These are phyloP conservation scores for Nakazawaea ambrosiae DNA, from an alignment of 805 yeast genomes.

Conservation along the genomic window DNA sequence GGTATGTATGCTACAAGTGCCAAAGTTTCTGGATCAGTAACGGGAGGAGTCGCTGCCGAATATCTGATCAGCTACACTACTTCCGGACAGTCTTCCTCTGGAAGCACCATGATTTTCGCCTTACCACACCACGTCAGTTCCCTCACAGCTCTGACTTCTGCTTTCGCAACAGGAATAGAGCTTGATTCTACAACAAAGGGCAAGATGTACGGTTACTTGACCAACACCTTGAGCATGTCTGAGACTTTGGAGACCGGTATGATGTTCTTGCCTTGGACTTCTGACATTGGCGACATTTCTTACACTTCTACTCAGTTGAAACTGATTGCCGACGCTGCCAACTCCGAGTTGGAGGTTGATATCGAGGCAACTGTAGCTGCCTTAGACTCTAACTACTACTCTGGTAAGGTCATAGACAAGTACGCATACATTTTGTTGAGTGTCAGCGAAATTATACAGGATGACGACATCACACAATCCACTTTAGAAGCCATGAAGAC, in stretches of 20 bases:
- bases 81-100: conserved; percentile 40
- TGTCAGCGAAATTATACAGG: conserved; percentile 37
- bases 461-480: conserved; percentile 38
- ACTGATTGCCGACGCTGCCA: conserved; percentile 37
- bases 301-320: conserved; percentile 39
- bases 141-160: conserved; percentile 25
- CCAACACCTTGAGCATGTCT: conserved; percentile 28
- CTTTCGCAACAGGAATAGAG: conserved; percentile 31
- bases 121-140: conserved; percentile 44
- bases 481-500: conserved; percentile 38
- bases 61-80: conserved; percentile 44
- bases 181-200: conserved; percentile 47
- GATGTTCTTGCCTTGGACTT: conserved; percentile 23
- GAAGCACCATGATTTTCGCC: conserved; percentile 40
- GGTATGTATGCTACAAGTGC: conserved; percentile 58
- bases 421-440: conserved; percentile 50
- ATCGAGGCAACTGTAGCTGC: conserved; percentile 32
- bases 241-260: conserved; percentile 33
- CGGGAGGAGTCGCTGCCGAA: conserved; percentile 29
- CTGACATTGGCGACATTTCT: conserved; percentile 18
- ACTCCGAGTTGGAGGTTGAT: conserved; percentile 35
- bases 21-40: conserved; percentile 35
- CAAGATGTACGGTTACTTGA: conserved; percentile 36
- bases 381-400: conserved; percentile 37
- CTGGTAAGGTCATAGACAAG: conserved; percentile 50